phyloP scores from a whole-genome alignment of 2,329 filamentous ascomycete species.

The Cordyceps pruinosa region DNA sequence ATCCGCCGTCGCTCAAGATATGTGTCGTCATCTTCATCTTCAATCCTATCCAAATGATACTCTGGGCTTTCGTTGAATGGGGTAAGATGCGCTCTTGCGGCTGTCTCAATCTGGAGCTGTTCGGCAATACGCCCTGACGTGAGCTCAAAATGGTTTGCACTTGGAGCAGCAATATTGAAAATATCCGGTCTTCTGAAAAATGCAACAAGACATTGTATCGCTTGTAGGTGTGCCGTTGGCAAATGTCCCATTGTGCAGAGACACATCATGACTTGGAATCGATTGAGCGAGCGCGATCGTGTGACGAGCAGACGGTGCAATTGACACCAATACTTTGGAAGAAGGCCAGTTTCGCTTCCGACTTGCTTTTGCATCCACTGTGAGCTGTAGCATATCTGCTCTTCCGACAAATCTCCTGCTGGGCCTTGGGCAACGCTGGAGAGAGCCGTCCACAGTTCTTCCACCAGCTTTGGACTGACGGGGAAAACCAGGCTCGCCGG shows the following conservation, averaged over 20 bases:
- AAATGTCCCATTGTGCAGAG: background rate
- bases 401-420: background rate
- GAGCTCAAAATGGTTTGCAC: background rate
- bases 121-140: background rate
- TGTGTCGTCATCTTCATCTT: background rate
- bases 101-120: background rate
- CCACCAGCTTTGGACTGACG: background rate
- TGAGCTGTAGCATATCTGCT: background rate
- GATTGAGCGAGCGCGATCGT: background rate
- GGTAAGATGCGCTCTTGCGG: background rate
- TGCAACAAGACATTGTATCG: background rate
- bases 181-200: background rate
- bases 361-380: background rate
- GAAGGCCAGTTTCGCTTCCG: no score
- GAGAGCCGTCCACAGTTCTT: background rate
- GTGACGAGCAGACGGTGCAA: background rate
- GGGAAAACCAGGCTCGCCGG: background rate
- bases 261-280: constrained; percentile 1
- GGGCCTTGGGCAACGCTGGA: background rate
- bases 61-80: background rate
- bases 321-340: background rate
- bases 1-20: background rate
- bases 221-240: background rate
- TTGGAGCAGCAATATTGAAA: background rate
- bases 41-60: background rate